Base-by-base conservation (phyloP, 768 basidiomycete genomes). In the Tephrocybe rancida region DNA sequence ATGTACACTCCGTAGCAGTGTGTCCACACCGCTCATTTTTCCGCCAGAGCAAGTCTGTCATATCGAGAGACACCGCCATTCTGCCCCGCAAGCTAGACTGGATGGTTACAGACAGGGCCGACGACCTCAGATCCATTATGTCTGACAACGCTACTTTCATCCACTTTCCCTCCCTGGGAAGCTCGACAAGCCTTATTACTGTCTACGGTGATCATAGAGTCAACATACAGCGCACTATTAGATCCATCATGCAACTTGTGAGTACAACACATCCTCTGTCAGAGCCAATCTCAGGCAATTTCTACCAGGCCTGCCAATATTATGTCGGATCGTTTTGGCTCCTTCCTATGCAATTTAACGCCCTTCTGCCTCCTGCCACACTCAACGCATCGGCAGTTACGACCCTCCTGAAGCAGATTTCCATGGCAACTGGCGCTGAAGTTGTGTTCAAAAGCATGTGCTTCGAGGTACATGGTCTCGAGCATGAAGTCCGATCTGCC, bases 321-420 rank as follows among this genome's bases (percentile, higher is more conserved):
- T 97, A 97, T 66, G 87, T 95, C 30, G 95, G 92, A n/a, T 95
- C 93, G 8, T 92, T 96, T 73, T 98, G 95, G 95, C 84, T 98
- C 24, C 78, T 98, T 29, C 95, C 95, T 22, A 81, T 93, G 35
- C 90, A 95, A 48, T 96, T 93, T 76, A 97, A 97, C 67, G 91
- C 92, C 6, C 79, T 97, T 46, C 76, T 95, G 54, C 92, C 93
- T 0, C 90, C 90, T 10, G 75, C 89, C 9, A 86, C 85, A 13
- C 79, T 95, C 64, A 95, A 90, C 62, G 80, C 87, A 11, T 78
- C 88, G 7, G 90, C 94, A 61, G 89, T 96, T 50, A 85, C 92
- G 18, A 83, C 87, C 1, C 79, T 97, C 32, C 77, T 98, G 42
- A 92, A 93, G 68, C 88, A 90, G 65, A 89, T 98, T 38, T 88